Conservation (phyloP, 768 basidiomycete genomes). For the Rhodotorula graminis region DNA sequence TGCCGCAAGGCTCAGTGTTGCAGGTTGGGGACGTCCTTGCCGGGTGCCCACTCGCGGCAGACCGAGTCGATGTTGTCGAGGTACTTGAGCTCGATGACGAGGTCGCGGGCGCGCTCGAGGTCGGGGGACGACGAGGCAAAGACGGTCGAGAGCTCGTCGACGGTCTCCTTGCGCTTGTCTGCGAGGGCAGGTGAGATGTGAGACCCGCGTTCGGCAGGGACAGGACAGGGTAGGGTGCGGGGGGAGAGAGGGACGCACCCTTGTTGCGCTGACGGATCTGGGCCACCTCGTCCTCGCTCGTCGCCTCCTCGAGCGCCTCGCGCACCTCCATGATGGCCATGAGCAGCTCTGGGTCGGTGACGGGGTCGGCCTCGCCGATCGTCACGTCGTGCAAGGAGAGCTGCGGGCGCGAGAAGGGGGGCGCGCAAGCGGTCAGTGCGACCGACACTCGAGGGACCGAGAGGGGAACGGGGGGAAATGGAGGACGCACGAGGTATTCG, state of each 20-base stretch:
- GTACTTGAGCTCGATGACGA: neutral
- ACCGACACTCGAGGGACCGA: too few relatives aligned
- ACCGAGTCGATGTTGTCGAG: slow-evolving; percentile 4
- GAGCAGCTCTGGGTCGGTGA: slow-evolving; percentile 37
- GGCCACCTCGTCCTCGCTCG: slow-evolving; percentile 45
- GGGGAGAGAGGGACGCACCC: slow-evolving; percentile 41
- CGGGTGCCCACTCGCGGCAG: neutral
- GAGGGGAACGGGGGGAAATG: neutral
- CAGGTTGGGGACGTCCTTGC: neutral
- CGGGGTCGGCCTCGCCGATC: slow-evolving; percentile 37
- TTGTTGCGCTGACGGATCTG: slow-evolving; percentile 44
- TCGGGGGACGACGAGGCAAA: slow-evolving; percentile 42
- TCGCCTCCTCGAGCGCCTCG: slow-evolving; percentile 49
- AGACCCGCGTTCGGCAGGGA: too few relatives aligned
- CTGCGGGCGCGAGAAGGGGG: too few relatives aligned
- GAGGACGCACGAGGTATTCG: slow-evolving; percentile 47
- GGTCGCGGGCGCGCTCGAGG: neutral
- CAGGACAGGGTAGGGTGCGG: neutral
- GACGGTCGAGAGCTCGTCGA: slow-evolving; percentile 45
- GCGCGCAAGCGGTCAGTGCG: too few relatives aligned
- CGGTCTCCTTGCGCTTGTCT: slow-evolving; percentile 32
- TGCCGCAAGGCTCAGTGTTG: neutral
- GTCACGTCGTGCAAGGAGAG: slow-evolving; percentile 44
- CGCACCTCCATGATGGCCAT: slow-evolving; percentile 47
- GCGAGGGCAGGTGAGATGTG: neutral